Evolutionary conservation across 495 filamentous ascomycete species (phyloP).

Genomic region (Trichoderma orchidacearum): DNA sequence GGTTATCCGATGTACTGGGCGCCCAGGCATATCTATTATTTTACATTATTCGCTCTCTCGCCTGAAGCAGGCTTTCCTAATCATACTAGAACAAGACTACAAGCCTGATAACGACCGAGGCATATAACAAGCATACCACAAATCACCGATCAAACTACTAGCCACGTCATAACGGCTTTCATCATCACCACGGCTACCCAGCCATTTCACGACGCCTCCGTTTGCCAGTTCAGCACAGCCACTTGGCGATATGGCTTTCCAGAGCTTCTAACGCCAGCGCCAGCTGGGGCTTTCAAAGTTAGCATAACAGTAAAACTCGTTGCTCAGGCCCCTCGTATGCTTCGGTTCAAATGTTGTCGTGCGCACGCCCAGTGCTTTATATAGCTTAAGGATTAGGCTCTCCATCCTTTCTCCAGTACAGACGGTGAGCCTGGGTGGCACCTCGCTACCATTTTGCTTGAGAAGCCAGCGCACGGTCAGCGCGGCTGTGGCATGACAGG

Average conservation of each 20-base stretch:
- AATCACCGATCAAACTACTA: background rate
- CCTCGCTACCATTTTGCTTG: constrained; percentile 12
- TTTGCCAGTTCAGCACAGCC: too few relatives aligned
- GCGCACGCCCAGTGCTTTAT: constrained; percentile 28
- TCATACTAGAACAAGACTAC: background rate
- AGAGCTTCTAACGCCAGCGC: constrained; percentile 25
- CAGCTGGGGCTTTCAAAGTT: constrained; percentile 52
- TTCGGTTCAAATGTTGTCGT: constrained; percentile 48
- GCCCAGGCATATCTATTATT: constrained; percentile 80
- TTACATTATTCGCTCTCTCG: constrained; percentile 58
- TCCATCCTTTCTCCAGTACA: constrained; percentile 64
- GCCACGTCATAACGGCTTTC: background rate
- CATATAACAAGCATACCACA: background rate
- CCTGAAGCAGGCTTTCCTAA: background rate
- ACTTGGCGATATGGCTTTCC: too few relatives aligned
- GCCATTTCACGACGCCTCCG: too few relatives aligned
- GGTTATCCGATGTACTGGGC: constrained; percentile 63
- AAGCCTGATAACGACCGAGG: background rate
- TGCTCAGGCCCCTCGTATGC: constrained; percentile 57
- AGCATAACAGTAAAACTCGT: constrained; percentile 67
- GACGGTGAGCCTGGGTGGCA: constrained; percentile 31
- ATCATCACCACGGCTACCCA: background rate
- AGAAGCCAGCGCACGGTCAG: constrained; percentile 59
- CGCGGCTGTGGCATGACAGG: constrained; percentile 35
- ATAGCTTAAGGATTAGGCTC: constrained; percentile 35